Evolutionary conservation across 352 stramenopile genomes (phyloP).

Genomic region (Globisporangium heterothallicum): DNA sequence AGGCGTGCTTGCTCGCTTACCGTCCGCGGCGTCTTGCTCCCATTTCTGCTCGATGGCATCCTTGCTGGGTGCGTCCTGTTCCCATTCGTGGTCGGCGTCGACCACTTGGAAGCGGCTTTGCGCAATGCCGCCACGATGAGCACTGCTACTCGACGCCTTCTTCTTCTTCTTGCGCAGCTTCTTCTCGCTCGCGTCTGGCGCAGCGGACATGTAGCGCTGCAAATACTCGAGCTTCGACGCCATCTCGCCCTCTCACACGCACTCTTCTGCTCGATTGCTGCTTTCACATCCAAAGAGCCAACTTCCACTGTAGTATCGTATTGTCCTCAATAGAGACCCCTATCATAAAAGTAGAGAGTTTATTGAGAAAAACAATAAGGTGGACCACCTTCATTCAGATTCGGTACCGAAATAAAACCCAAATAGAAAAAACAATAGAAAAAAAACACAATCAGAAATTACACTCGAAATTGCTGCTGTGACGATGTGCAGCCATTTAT

Average conservation of each 20-base stretch:
- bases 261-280: not conserved
- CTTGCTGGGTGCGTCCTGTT: slow-evolving; percentile 32
- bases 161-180: slow-evolving; percentile 53
- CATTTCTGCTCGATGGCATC: slow-evolving; percentile 57
- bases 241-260: slow-evolving; percentile 11
- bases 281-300: not conserved
- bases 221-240: slow-evolving; percentile 76
- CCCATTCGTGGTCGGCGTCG: slow-evolving; percentile 55
- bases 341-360: not conserved
- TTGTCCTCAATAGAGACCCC: not conserved
- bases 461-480: too few species aligned
- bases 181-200: slow-evolving; percentile 34
- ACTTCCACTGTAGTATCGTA: not conserved
- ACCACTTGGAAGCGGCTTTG: slow-evolving; percentile 38
- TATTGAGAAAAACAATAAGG: not conserved
- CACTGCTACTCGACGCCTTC: slow-evolving; percentile 22
- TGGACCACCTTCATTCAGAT: not conserved
- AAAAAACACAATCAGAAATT: not conserved
- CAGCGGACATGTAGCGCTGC: slow-evolving; percentile 63
- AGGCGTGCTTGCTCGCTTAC: slow-evolving; percentile 11
- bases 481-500: slow-evolving; percentile 17
- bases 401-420: not conserved
- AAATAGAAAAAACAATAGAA: not conserved
- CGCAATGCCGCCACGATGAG: slow-evolving; percentile 1
- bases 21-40: slow-evolving; percentile 50